Evolutionary conservation across 208 protist genomes (phyloP).

Genomic region (Wallacemonas sp.): DNA sequence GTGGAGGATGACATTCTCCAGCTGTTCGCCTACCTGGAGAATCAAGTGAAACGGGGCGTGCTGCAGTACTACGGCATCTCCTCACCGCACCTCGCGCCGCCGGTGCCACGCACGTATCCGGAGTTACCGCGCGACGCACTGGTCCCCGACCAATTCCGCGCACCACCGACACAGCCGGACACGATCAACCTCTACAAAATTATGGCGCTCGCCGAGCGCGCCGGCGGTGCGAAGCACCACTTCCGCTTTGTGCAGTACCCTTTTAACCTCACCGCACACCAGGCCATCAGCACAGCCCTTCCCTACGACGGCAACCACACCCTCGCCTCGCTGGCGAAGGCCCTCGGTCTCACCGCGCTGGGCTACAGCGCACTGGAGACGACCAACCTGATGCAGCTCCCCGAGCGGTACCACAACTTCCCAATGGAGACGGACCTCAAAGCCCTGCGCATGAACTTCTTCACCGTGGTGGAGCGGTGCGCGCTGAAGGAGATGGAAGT

Average conservation of each 20-base stretch:
- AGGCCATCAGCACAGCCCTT: constrained; percentile 71
- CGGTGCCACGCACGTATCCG: constrained; percentile 69
- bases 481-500: constrained; percentile 90
- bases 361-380: constrained; percentile 84
- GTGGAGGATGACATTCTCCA: constrained; percentile 81
- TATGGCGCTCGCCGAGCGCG: constrained; percentile 60
- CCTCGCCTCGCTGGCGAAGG: constrained; percentile 54
- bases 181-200: constrained; percentile 80
- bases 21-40: constrained; percentile 81
- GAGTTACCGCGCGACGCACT: constrained; percentile 72
- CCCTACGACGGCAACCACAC: constrained; percentile 86
- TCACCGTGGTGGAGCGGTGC: constrained; percentile 75
- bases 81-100: constrained; percentile 70
- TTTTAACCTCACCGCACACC: constrained; percentile 80
- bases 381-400: constrained; percentile 76
- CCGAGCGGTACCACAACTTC: constrained; percentile 91
- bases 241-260: constrained; percentile 89
- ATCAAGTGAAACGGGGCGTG: constrained; percentile 67
- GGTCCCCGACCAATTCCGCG: constrained; percentile 71
- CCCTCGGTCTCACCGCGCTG: constrained; percentile 68
- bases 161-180: constrained; percentile 35
- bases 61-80: constrained; percentile 88
- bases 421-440: constrained; percentile 80
- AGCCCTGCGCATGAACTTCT: constrained; percentile 86
- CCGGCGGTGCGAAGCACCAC: constrained; percentile 63